Percentiles rank a stretch among this genome's conserved stretches.
These are phyloP conservation scores for Liquidambar formosana DNA, from an alignment of 164 flowering plant genomes.

Conservation along the genomic window DNA sequence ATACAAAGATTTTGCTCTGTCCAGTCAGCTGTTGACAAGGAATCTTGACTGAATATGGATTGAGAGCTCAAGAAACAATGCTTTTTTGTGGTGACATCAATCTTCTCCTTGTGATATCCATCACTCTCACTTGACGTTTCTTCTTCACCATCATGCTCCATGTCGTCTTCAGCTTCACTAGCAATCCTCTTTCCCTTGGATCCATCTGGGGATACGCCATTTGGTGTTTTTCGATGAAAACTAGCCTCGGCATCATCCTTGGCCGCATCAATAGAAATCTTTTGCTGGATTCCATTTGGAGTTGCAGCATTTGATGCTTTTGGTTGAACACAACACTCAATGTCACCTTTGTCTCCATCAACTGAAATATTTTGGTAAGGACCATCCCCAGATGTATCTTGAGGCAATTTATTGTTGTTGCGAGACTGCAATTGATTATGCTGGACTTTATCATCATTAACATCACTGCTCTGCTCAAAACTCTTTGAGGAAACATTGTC, in stretches of 20 bases:
- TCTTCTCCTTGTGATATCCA: constrained; percentile 28
- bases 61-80: constrained; percentile 41
- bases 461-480: not conserved
- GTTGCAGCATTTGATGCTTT: not conserved
- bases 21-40: constrained; percentile 22
- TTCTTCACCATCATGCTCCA: constrained; percentile 10
- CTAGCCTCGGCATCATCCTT: not conserved
- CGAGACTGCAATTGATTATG: constrained; percentile 1
- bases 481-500: constrained; percentile 5
- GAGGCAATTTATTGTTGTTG: constrained; percentile 2
- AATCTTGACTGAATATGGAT: constrained; percentile 25
- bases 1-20: constrained; percentile 45
- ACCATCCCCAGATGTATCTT: constrained; percentile 8
- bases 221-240: not conserved
- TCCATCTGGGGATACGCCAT: constrained; percentile 3
- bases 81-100: constrained; percentile 29
- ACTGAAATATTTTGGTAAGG: not conserved
- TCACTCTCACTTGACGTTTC: constrained; percentile 28
- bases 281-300: constrained; percentile 8
- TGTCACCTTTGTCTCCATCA: constrained; percentile 3
- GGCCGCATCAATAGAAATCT: constrained; percentile 8
- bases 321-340: constrained; percentile 1
- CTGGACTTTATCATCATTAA: constrained; percentile 6
- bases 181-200: not conserved
- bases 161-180: constrained; percentile 13